Conservation (phyloP, 768 basidiomycete genomes). For the Coprinellus micaceus region DNA sequence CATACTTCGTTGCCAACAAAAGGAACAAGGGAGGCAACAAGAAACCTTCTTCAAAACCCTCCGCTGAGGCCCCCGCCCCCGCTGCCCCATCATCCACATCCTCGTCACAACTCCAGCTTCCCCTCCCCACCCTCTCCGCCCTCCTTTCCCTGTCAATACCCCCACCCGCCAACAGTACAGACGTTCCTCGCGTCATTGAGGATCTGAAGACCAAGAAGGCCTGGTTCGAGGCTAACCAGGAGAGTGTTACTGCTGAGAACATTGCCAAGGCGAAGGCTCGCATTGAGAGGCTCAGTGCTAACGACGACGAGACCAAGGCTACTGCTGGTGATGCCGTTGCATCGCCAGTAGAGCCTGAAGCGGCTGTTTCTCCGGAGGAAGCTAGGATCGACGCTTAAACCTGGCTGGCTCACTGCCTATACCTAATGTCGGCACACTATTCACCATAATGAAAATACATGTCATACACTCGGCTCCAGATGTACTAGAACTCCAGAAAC, state of each 20-base stretch:
- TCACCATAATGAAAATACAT: too few species aligned
- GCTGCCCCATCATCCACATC: constrained; percentile 20
- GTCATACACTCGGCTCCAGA: too few species aligned
- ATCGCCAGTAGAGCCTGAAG: background rate
- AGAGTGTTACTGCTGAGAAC: constrained; percentile 72
- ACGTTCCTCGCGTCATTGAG: constrained; percentile 80
- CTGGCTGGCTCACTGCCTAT: too few species aligned
- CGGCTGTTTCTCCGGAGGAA: background rate
- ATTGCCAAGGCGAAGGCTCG: constrained; percentile 70
- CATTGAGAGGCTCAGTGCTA: background rate
- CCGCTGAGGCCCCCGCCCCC: constrained; percentile 26
- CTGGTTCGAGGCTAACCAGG: constrained; percentile 94
- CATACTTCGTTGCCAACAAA: constrained; percentile 76
- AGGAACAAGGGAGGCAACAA: constrained; percentile 61
- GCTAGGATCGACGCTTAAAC: constrained; percentile 15
- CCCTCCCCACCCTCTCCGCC: constrained; percentile 82
- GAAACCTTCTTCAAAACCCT: constrained; percentile 15
- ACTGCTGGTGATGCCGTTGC: background rate
- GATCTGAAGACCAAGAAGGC: constrained; percentile 92
- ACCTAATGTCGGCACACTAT: too few species aligned
- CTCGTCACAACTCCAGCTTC: constrained; percentile 56
- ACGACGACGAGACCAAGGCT: background rate
- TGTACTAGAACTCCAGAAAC: too few species aligned
- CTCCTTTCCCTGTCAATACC: constrained; percentile 87
- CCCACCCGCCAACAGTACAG: constrained; percentile 71